These are phyloP conservation scores for Potentilla sterilis DNA, from an alignment of 306 rosid genomes.

Conservation along the genomic window DNA sequence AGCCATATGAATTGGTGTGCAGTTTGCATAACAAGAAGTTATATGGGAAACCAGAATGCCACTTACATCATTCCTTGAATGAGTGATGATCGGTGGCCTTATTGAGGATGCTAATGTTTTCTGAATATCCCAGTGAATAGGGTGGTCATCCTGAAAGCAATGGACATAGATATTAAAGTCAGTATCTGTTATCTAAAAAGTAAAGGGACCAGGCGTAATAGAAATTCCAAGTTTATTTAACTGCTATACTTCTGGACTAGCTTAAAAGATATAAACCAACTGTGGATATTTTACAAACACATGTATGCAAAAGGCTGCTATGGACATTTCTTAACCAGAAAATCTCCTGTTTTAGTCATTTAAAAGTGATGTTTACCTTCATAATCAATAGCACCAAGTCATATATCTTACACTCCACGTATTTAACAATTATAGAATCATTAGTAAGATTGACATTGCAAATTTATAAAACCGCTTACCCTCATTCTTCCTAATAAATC, in stretches of 20 bases:
- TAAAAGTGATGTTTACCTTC: not conserved
- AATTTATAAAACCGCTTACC: slow-evolving; percentile 36
- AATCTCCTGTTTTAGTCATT: not conserved
- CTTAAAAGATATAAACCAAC: not conserved
- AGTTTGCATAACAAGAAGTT: slow-evolving; percentile 13
- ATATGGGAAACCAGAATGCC: slow-evolving; percentile 1
- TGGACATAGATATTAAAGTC: slow-evolving; percentile 6
- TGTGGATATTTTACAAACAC: not conserved
- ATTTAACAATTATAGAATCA: not conserved
- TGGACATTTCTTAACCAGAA: slow-evolving; percentile 1
- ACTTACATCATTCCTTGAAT: slow-evolving; percentile 70
- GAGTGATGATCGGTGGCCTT: slow-evolving; percentile 43
- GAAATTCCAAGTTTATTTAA: not conserved
- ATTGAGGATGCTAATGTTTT: slow-evolving; percentile 34
- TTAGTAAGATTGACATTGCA: not conserved
- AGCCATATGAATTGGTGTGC: slow-evolving; percentile 4
- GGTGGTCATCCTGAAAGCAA: slow-evolving; percentile 48
- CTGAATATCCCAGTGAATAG: slow-evolving; percentile 30
- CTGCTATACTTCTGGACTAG: not conserved
- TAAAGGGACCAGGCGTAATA: not conserved
- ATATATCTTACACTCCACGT: not conserved
- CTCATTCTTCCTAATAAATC: slow-evolving; percentile 41
- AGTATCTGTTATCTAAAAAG: not conserved
- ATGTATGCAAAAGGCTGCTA: not conserved
- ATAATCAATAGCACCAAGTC: not conserved